Conservation (phyloP, 208 protist species). For the Acanthamoeba culbertsoni region DNA sequence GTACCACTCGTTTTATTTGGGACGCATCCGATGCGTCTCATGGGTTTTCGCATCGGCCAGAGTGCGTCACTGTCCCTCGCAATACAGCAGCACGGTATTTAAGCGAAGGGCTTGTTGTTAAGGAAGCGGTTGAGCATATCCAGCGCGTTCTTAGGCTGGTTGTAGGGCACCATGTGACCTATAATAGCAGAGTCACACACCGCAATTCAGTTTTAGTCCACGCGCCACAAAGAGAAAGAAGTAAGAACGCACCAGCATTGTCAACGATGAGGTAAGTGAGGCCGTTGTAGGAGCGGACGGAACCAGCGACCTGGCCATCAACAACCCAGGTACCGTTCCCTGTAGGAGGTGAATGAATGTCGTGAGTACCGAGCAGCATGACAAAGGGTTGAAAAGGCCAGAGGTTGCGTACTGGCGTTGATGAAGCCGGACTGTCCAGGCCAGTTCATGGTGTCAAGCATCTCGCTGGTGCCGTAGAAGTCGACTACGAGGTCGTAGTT, state of each 20-base stretch:
- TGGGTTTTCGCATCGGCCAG: no score
- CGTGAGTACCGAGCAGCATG: not conserved
- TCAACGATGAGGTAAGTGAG: constrained; percentile 42
- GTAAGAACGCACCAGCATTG: not conserved
- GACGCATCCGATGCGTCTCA: no score
- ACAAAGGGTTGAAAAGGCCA: no score
- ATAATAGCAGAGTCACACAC: no score
- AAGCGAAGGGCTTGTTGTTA: not conserved
- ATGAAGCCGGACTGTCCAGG: constrained; percentile 1
- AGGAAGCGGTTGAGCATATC: constrained; percentile 26
- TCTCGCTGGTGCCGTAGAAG: constrained; percentile 40
- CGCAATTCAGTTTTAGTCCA: no score
- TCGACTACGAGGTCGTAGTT: constrained; percentile 55
- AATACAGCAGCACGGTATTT: no score
- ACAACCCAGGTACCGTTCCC: constrained; percentile 3
- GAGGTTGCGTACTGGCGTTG: constrained; percentile 15
- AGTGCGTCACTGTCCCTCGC: no score
- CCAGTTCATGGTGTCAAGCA: constrained; percentile 49
- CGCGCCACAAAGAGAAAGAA: not conserved
- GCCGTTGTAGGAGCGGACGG: not conserved
- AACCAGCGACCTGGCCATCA: constrained; percentile 15
- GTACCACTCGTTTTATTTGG: no score
- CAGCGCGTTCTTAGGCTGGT: not conserved
- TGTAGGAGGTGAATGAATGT: not conserved
- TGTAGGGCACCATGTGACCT: constrained; percentile 3